Conservation (phyloP, 371 early-diverging fungal species). For the Mucor mucedo region DNA sequence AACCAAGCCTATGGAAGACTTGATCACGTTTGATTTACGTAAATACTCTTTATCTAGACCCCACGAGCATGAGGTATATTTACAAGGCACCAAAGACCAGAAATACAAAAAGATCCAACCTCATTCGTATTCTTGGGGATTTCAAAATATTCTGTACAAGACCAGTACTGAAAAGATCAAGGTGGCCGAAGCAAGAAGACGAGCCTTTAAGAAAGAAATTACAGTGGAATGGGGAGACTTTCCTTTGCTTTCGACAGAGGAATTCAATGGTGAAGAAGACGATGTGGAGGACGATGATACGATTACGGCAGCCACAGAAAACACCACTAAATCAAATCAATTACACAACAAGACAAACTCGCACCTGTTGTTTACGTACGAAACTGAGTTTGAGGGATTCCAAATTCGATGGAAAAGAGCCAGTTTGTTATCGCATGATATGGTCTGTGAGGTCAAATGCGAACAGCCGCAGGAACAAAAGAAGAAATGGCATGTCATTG, state of each 20-base stretch:
- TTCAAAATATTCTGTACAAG: conserved; percentile 50
- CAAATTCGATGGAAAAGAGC: conserved; percentile 48
- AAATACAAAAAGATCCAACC: conserved; percentile 47
- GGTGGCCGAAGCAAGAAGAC: conserved; percentile 46
- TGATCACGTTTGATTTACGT: conserved; percentile 38
- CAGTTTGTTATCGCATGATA: conserved; percentile 49
- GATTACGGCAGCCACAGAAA: neutral
- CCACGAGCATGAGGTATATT: conserved; percentile 42
- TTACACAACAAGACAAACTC: conserved; percentile 42
- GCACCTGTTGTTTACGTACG: conserved; percentile 47
- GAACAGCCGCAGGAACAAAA: conserved; percentile 16
- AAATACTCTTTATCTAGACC: conserved; percentile 44
- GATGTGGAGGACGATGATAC: neutral
- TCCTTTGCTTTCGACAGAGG: conserved; percentile 6
- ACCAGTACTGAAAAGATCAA: conserved; percentile 16
- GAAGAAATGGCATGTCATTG: conserved; percentile 36
- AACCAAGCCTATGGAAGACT: conserved; percentile 31
- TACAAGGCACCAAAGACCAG: conserved; percentile 36
- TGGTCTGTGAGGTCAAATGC: conserved; percentile 37
- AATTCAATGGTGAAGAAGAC: conserved; percentile 14
- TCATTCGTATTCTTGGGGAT: conserved; percentile 60
- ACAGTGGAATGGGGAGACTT: conserved; percentile 43
- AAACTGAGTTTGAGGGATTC: conserved; percentile 39
- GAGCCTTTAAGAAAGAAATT: conserved; percentile 54
- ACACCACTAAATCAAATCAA: conserved; percentile 20